Evolutionary conservation across 805 yeast species (phyloP).

Genomic region (Babjeviella inositovora): DNA sequence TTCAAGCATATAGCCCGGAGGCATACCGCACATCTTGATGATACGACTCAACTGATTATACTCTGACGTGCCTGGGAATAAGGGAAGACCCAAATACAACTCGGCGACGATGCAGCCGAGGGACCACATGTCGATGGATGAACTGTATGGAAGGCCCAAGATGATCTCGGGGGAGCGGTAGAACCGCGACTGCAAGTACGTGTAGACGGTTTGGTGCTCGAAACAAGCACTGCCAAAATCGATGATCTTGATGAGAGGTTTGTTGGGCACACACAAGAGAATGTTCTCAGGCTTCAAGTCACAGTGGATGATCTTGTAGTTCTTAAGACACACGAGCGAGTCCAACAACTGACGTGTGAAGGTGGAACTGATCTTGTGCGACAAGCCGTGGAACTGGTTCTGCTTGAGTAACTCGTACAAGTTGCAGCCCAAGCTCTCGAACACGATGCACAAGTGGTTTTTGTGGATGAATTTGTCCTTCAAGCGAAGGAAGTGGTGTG

Average conservation of each 20-base stretch:
- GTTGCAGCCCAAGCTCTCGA: constrained; percentile 78
- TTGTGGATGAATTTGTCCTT: constrained; percentile 85
- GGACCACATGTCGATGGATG: constrained; percentile 96
- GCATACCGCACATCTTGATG: constrained; percentile 66
- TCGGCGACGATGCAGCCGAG: constrained; percentile 89
- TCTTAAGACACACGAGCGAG: constrained; percentile 66
- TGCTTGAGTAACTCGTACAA: constrained; percentile 83
- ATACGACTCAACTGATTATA: constrained; percentile 80
- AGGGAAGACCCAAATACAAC: constrained; percentile 76
- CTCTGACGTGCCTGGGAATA: constrained; percentile 91
- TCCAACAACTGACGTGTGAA: constrained; percentile 74
- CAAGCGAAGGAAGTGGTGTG: constrained; percentile 61
- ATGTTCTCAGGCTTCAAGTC: constrained; percentile 96
- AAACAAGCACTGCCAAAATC: constrained; percentile 96
- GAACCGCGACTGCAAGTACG: constrained; percentile 85
- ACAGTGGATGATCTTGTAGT: constrained; percentile 80
- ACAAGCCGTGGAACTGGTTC: constrained; percentile 84
- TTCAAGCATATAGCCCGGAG: constrained; percentile 94
- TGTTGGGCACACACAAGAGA: constrained; percentile 60
- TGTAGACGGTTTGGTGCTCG: constrained; percentile 75
- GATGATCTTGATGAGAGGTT: constrained; percentile 78
- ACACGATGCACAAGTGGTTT: constrained; percentile 84
- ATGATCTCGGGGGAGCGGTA: constrained; percentile 93
- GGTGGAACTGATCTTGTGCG: constrained; percentile 60
- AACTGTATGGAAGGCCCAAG: constrained; percentile 79